Evolutionary conservation across 768 basidiomycete species (phyloP), one percentile per base, ranked within the genome.

Genomic region (Amanita pallidorosea): DNA sequence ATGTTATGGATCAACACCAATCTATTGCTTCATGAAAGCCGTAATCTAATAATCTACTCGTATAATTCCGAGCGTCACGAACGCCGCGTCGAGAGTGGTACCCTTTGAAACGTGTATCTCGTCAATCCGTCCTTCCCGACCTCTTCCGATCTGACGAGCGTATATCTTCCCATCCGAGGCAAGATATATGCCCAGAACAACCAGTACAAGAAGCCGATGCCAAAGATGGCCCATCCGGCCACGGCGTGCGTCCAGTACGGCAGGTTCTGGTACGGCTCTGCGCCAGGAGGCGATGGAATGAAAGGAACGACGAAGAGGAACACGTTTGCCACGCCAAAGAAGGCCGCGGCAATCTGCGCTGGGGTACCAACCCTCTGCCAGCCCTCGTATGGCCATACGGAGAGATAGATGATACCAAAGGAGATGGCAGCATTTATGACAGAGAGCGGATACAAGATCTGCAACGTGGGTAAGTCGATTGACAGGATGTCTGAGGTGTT

Each of bases 231-330:
- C 68, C 70, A 70, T 15, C 69, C 66, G 15, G 62, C 68, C 4
- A 70, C 60, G 29, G 65, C 67, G 48, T 71, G 69, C 12, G 66
- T 66, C 72, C 79, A 83, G 58, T 83, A 85, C 5, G 81, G 80
- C 8, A 84, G 66, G 44, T 57, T 53, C 29, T 67, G 58, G 56
- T 81, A 84, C 1, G 72, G 70, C 31, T 70, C 65, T n/a, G 62
- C 63, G 3, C 71, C 78, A 0, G 62, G 56, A 0, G 73, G 70
- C 1, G 83, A 82, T 15, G 70, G 72, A 7, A 75, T 64, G 42
- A 83, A 57, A 6, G 81, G 81, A 1, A 75, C 73, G 43, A 77
- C 51, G 45, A 73, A 67, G 15, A 85, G 65, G 63, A 85, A 82
- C 34, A 81, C 58, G 55, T 85, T 83, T 2, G 76, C 74, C 2